These are phyloP conservation scores for Aegilops longissima DNA, from an alignment of 176 grass and related monocot genomes.

Conservation along the genomic window DNA sequence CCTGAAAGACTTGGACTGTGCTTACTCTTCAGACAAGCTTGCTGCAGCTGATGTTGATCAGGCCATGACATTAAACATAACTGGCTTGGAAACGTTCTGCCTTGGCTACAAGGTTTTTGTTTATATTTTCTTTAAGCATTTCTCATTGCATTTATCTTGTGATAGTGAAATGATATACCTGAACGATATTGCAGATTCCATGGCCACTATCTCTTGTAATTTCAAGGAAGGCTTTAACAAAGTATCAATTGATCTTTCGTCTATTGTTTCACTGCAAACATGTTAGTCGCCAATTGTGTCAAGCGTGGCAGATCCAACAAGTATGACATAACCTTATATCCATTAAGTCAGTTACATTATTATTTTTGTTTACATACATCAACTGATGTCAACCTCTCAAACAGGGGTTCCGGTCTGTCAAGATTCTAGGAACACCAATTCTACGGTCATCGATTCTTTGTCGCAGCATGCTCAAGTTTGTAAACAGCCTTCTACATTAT, in stretches of 20 bases:
- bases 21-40: slow-evolving; percentile 52
- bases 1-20: slow-evolving; percentile 79
- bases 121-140: slow-evolving; percentile 2
- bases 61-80: slow-evolving; percentile 63
- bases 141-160: slow-evolving; percentile 12
- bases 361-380: slow-evolving; percentile 10
- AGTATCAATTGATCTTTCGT: slow-evolving; percentile 94
- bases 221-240: slow-evolving; percentile 92
- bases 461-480: slow-evolving; percentile 94
- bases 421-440: slow-evolving; percentile 82
- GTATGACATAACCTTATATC: slow-evolving; percentile 34
- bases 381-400: slow-evolving; percentile 38
- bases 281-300: slow-evolving; percentile 81
- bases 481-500: slow-evolving; percentile 98
- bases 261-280: slow-evolving; percentile 98
- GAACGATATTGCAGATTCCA: slow-evolving; percentile 71
- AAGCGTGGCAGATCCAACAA: slow-evolving; percentile 96
- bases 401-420: slow-evolving; percentile 73
- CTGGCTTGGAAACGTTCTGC: slow-evolving; percentile 84
- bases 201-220: slow-evolving; percentile 98
- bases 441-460: slow-evolving; percentile 91
- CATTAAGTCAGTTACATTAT: slow-evolving; percentile 1
- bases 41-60: slow-evolving; percentile 47
- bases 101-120: slow-evolving; percentile 83
- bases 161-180: slow-evolving; percentile 9